Percentiles rank a stretch among this genome's conserved stretches.
Conservation (phyloP, 1,284 basidiomycete species). For the Gomphus bonarii region DNA sequence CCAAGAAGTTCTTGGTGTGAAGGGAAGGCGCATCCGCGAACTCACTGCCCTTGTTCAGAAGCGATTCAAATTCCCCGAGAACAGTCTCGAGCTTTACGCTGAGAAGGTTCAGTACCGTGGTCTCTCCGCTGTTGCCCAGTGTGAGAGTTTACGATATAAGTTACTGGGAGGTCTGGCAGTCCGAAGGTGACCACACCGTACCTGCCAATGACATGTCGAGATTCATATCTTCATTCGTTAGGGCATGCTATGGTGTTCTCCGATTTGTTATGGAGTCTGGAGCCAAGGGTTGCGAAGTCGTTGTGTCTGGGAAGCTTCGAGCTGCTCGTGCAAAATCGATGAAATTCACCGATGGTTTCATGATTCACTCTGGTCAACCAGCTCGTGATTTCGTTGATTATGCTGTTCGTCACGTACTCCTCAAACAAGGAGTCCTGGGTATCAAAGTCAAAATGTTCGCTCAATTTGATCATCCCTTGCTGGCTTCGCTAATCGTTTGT, state of each 20-base stretch:
- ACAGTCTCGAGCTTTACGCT: constrained; percentile 97
- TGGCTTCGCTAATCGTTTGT: constrained; percentile 7
- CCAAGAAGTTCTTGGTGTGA: constrained; percentile 99
- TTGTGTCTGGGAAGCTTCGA: constrained; percentile 99
- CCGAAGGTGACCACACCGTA: constrained; percentile 60
- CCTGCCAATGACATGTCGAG: background rate
- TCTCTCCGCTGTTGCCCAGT: constrained; percentile 97
- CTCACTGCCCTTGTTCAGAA: constrained; percentile 98
- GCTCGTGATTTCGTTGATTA: constrained; percentile 95
- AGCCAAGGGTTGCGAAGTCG: constrained; percentile 99
- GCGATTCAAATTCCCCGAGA: constrained; percentile 99
- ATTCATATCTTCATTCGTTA: constrained; percentile 21
- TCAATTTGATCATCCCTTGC: background rate
- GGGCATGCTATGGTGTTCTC: constrained; percentile 99
- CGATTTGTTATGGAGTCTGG: constrained; percentile 99
- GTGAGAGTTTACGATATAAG: constrained; percentile 98
- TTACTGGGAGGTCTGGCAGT: constrained; percentile 99
- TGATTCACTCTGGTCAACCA: constrained; percentile 99
- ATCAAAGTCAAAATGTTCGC: constrained; percentile 99
- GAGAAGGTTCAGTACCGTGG: constrained; percentile 99
- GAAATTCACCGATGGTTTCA: constrained; percentile 99
- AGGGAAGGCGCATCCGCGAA: constrained; percentile 98
- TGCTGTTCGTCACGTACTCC: constrained; percentile 96
- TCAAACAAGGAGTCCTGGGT: constrained; percentile 98
- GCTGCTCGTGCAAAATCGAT: constrained; percentile 99